Evolutionary conservation across 2,329 filamentous ascomycete genomes (phyloP), one percentile per base, ranked within the genome.

Genomic region (Hypoxylon sp.): DNA sequence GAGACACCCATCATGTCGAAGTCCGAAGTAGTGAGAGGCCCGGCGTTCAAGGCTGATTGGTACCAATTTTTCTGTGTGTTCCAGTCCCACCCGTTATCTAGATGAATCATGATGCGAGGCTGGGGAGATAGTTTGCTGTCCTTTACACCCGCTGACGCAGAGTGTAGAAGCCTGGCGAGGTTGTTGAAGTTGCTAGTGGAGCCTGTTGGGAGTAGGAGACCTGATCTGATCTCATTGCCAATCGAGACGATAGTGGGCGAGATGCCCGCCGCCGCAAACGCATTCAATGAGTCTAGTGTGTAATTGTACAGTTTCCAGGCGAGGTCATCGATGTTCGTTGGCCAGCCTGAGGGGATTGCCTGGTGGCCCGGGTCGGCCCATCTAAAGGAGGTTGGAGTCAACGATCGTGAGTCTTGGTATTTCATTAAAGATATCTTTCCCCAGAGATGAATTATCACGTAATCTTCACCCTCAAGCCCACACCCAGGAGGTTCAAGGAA

Each of bases 61-160:
- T 92, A 93, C 78, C 87, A 92, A 81, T 84, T 90, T 67, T 90
- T 80, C 76, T 93, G 90, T 2, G 86, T 86, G 3, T 79, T 82
- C 88, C 87, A 92, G 70, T 91, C 85, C 89, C 90, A 94, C n/a
- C 91, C 91, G 74, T 92, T 91, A 77, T 93, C 90, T 3, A 93
- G 83, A 74, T 93, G 91, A 44, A 93, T 87, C 88, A 93, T 89
- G 78, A 93, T 92, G 76, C 90, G 87, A 1, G 91, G 89, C 68
- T 86, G 84, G 0, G 85, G 82, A 44, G 77, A 78, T 26, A 91
- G 80, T 2, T 79, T 81, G 3, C 88, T 90, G 73, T 91, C 88
- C 73, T 89, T 91, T 74, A 94, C 84, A 2, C 88, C 91, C 63
- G 83, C 85, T 0, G 88, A 83, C 0, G 88, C 91, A 5, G 88